Base-by-base conservation (phyloP, 2,329 filamentous ascomycete species). In the Fusarium sp. region DNA sequence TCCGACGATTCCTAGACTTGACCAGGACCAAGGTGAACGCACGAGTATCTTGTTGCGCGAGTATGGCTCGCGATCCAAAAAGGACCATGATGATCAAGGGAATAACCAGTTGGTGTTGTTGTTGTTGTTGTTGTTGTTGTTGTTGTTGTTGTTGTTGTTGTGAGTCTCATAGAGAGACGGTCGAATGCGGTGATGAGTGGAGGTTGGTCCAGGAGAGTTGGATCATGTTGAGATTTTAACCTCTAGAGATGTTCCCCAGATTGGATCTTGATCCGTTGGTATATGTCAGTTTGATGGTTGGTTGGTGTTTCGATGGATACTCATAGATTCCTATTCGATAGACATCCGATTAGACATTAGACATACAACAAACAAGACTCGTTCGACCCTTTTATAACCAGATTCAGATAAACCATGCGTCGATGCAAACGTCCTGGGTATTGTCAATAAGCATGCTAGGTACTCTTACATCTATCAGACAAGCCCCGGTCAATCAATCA, bases 391-490 rank as follows among this genome's bases (percentile, higher is more conserved):
- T 64, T 23, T 44, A 25, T 9, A 44, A 44, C 20, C 25, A 44
- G 54, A 33, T 14, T 38, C 40, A 38, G 51, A 18, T 34, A 33
- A 40, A n/a, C 38, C 50, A 56, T 29, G 31, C 58, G 27, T 46
- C 33, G 50, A 23, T 53, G 38, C 49, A 67, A 60, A 25, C 53
- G 53, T 61, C 58, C 58, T 61, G 42, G 36, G 31, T 56, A 66
- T 60, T 69, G 40, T 58, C 18, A 62, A 58, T 57, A 56, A 49
- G 50, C 55, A 46, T 49, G 34, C 61, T 70, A 69, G 49, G 44
- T 49, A 49, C 23, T 59, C 42, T 16, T 51, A 59, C 56, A 59
- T 59, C 56, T 50, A 51, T 59, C 42, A 59, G 56, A 51, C 44
- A 50, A 38, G 56, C 42, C 56, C 31, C 31, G 16, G 14, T 38